Conservation (phyloP, 768 basidiomycete genomes). For the Tulasnella sp. region DNA sequence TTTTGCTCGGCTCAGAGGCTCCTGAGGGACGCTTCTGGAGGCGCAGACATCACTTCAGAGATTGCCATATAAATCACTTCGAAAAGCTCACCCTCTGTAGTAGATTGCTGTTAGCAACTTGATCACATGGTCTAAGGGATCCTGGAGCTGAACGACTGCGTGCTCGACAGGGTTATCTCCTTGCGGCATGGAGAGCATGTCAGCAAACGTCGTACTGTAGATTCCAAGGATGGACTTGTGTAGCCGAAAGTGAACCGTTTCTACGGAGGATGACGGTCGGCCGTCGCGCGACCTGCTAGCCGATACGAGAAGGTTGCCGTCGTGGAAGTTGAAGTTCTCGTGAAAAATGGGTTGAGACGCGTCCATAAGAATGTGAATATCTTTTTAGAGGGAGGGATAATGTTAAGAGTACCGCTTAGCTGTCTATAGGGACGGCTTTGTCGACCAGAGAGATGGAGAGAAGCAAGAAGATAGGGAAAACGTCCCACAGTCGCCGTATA, state of each 20-base stretch:
- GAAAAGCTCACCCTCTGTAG: not conserved
- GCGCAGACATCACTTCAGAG: not conserved
- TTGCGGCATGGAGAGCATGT: constrained; percentile 10
- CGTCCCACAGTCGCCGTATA: too few relatives aligned
- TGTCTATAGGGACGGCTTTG: too few relatives aligned
- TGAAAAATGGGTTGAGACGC: not conserved
- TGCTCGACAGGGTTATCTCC: not conserved
- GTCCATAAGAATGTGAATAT: not conserved
- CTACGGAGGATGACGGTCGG: not conserved
- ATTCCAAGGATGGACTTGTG: not conserved
- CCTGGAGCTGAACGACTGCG: not conserved
- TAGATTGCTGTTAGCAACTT: not conserved
- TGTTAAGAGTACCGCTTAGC: too few relatives aligned
- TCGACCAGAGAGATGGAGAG: too few relatives aligned
- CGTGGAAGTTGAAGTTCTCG: not conserved
- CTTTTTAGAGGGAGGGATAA: too few relatives aligned
- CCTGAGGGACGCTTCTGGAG: not conserved
- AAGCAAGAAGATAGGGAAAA: too few relatives aligned
- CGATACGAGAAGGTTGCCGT: not conserved
- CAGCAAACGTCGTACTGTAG: constrained; percentile 1
- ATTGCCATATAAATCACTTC: not conserved
- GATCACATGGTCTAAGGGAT: not conserved
- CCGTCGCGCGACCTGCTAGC: not conserved
- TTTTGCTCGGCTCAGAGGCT: not conserved
- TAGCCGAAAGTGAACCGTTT: not conserved